phyloP scores from a whole-genome alignment of 352 stramenopile genomes.

The Pythium insidiosum region DNA sequence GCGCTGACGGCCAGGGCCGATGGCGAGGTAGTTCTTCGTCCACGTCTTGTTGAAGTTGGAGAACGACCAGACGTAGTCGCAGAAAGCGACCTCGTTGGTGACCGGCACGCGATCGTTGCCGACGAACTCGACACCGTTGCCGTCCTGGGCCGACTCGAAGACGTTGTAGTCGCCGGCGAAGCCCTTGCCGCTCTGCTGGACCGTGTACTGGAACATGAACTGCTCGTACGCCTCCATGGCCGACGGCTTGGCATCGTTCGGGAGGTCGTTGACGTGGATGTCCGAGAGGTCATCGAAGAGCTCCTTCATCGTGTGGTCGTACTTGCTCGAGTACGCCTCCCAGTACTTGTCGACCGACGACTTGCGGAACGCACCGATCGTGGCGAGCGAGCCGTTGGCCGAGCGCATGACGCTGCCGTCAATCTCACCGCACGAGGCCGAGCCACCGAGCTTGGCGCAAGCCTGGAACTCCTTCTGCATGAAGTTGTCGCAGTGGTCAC shows the following conservation, averaged over 20 bases:
- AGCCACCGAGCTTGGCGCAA: constrained; percentile 36
- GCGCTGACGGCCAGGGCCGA: constrained; percentile 53
- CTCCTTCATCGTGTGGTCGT: constrained; percentile 30
- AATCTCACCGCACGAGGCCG: constrained; percentile 50
- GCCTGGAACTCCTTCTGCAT: constrained; percentile 42
- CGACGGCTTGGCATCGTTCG: constrained; percentile 26
- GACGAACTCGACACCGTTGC: constrained; percentile 42
- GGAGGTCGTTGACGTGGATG: constrained; percentile 43
- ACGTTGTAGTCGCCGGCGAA: constrained; percentile 29
- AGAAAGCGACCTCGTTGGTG: constrained; percentile 61
- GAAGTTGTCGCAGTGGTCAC: constrained; percentile 47
- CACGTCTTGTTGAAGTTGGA: constrained; percentile 68
- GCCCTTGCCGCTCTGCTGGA: constrained; percentile 16
- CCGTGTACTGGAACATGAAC: constrained; percentile 51
- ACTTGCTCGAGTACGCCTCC: constrained; percentile 31
- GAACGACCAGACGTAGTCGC: constrained; percentile 56
- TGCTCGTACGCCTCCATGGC: constrained; percentile 41
- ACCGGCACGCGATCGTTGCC: constrained; percentile 48
- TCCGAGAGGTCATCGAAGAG: constrained; percentile 51
- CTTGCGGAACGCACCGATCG: constrained; percentile 35
- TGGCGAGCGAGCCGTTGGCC: constrained; percentile 18
- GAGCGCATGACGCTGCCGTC: constrained; percentile 36
- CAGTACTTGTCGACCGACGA: constrained; percentile 32
- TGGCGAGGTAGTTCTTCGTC: constrained; percentile 49
- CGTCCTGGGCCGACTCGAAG: constrained; percentile 32